Evolutionary conservation across 768 basidiomycete genomes (phyloP).

Genomic region (Neoboletus magnificus): DNA sequence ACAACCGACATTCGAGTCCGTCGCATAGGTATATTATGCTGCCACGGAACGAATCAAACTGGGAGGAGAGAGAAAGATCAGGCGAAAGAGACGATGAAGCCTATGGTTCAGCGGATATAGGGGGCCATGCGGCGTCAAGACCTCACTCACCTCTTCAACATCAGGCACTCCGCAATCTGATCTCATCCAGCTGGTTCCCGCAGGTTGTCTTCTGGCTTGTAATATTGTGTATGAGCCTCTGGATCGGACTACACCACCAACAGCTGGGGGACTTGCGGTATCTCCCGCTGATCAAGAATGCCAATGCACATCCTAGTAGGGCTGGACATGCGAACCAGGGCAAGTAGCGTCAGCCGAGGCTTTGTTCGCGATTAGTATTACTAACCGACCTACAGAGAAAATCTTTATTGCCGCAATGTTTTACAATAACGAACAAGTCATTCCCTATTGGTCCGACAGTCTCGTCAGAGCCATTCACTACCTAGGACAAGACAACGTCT

Average conservation of each 20-base stretch:
- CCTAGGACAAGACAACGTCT: slow-evolving; percentile 42
- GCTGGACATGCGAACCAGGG: slow-evolving; percentile 16
- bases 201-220: slow-evolving; percentile 7
- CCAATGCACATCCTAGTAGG: slow-evolving; percentile 11
- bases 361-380: no score
- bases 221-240: neutral
- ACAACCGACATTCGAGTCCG: no score
- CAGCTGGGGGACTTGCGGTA: slow-evolving; percentile 12
- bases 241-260: slow-evolving; percentile 2
- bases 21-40: slow-evolving; percentile 10
- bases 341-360: neutral
- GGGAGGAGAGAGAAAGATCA: neutral
- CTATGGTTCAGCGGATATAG: neutral
- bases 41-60: slow-evolving; percentile 1
- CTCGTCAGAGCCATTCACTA: slow-evolving; percentile 33
- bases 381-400: slow-evolving; percentile 6
- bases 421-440: slow-evolving; percentile 35
- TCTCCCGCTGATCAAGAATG: slow-evolving; percentile 11
- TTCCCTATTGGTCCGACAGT: slow-evolving; percentile 39
- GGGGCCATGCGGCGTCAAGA: neutral
- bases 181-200: neutral
- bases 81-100: neutral
- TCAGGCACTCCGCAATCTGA: neutral
- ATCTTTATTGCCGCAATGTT: slow-evolving; percentile 35
- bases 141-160: neutral